phyloP scores from a whole-genome alignment of 495 filamentous ascomycete genomes.

The Endocarpon pusillum region DNA sequence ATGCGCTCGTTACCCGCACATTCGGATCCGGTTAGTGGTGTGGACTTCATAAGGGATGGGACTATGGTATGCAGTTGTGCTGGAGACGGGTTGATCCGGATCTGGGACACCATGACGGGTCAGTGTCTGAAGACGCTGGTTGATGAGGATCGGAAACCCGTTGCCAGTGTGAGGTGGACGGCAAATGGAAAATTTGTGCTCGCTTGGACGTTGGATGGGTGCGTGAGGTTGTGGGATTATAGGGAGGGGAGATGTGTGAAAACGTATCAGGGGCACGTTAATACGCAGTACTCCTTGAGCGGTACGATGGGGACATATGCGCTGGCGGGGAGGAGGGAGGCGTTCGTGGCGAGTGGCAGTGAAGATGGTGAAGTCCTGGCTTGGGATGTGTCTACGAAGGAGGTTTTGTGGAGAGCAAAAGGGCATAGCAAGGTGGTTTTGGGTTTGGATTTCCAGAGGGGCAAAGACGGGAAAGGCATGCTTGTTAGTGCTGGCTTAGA shows the following conservation, averaged over 20 bases:
- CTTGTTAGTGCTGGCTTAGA: too few relatives aligned
- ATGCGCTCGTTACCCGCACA: constrained; percentile 90
- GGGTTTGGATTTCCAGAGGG: constrained; percentile 49
- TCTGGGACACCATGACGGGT: constrained; percentile 92
- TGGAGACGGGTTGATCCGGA: constrained; percentile 73
- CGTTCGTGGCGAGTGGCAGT: constrained; percentile 65
- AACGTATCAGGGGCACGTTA: constrained; percentile 89
- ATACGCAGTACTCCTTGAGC: constrained; percentile 63
- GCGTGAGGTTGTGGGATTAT: constrained; percentile 87
- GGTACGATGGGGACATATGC: constrained; percentile 61
- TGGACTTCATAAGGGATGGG: constrained; percentile 83
- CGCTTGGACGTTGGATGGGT: constrained; percentile 80
- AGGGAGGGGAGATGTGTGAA: constrained; percentile 76
- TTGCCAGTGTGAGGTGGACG: constrained; percentile 78
- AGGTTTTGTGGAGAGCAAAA: constrained; percentile 52
- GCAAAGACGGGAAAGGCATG: constrained; percentile 20
- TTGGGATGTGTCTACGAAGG: constrained; percentile 82
- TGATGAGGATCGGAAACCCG: constrained; percentile 87
- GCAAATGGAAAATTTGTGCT: constrained; percentile 88
- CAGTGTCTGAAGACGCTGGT: constrained; percentile 90
- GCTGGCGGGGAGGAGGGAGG: constrained; percentile 22
- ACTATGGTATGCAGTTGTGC: constrained; percentile 82
- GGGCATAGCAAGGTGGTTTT: constrained; percentile 69
- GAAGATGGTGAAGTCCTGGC: constrained; percentile 73
- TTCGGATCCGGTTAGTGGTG: constrained; percentile 81